These are phyloP conservation scores for Pilatotrama ljubarskyi DNA, from an alignment of 768 basidiomycete genomes.

Conservation along the genomic window DNA sequence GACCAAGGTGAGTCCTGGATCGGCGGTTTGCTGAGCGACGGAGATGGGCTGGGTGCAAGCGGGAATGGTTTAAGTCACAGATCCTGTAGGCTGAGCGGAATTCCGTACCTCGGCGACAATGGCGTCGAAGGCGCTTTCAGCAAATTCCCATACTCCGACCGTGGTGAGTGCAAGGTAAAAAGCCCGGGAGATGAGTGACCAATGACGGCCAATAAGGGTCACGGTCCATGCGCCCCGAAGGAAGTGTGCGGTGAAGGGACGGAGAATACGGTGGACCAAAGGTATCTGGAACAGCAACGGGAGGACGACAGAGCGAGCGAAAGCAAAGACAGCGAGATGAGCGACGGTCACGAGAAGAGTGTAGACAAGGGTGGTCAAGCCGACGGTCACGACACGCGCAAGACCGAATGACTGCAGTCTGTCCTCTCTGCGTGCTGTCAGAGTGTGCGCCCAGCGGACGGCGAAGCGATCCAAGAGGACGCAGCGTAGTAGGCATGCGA, in stretches of 20 bases:
- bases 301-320: slow-evolving; percentile 46
- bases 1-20: slow-evolving; percentile 57
- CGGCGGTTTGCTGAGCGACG: slow-evolving; percentile 45
- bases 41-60: slow-evolving; percentile 44
- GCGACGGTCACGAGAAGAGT: slow-evolving; percentile 37
- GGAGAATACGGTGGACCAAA: slow-evolving; percentile 47
- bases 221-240: slow-evolving; percentile 56
- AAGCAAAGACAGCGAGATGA: slow-evolving; percentile 49
- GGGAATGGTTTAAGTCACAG: too few relatives aligned
- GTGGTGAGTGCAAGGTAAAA: slow-evolving; percentile 56
- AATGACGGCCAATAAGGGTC: slow-evolving; percentile 47
- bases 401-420: slow-evolving; percentile 18
- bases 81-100: too few relatives aligned
- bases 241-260: slow-evolving; percentile 66
- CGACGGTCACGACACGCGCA: slow-evolving; percentile 22
- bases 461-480: slow-evolving; percentile 63
- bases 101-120: slow-evolving; percentile 54
- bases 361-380: slow-evolving; percentile 13
- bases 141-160: slow-evolving; percentile 60
- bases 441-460: slow-evolving; percentile 31
- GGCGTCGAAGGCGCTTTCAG: slow-evolving; percentile 59
- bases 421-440: background rate
- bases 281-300: slow-evolving; percentile 60
- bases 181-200: slow-evolving; percentile 45
- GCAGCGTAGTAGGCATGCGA: slow-evolving; percentile 53